Evolutionary conservation across 352 stramenopile species (phyloP).

Genomic region (Globisporangium mamillatum): DNA sequence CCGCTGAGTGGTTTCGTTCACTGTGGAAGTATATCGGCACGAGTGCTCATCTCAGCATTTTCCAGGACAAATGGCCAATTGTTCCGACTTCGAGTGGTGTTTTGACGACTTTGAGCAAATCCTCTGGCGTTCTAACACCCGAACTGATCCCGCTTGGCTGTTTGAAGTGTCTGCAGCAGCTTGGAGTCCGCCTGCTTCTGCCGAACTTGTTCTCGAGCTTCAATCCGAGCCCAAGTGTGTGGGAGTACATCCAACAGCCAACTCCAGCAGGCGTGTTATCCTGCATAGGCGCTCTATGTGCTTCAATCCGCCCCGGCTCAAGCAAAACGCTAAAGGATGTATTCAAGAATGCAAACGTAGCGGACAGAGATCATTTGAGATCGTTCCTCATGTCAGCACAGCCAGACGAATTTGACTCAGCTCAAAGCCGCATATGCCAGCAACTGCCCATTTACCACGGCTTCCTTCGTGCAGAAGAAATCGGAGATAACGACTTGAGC

Average conservation of each 20-base stretch:
- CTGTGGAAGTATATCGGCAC: conserved; percentile 61
- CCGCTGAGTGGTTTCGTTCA: conserved; percentile 56
- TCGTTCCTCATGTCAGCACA: conserved; percentile 43
- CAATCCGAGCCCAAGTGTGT: conserved; percentile 55
- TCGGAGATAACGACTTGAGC: conserved; percentile 22
- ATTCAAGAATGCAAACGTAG: conserved; percentile 22
- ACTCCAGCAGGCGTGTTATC: conserved; percentile 54
- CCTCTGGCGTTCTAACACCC: conserved; percentile 44
- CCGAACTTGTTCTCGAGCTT: conserved; percentile 52
- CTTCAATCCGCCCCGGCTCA: background rate
- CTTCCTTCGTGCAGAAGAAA: conserved; percentile 15
- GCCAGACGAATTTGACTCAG: conserved; percentile 30
- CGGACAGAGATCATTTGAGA: conserved; percentile 40
- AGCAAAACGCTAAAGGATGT: conserved; percentile 13
- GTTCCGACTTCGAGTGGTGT: conserved; percentile 48
- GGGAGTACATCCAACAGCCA: conserved; percentile 72
- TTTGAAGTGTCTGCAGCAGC: conserved; percentile 37
- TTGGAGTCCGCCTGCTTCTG: conserved; percentile 53
- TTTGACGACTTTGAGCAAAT: conserved; percentile 37
- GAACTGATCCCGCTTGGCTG: conserved; percentile 51
- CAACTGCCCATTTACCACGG: conserved; percentile 57
- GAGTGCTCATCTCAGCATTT: conserved; percentile 34
- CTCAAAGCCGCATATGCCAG: conserved; percentile 32
- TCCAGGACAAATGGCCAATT: conserved; percentile 71
- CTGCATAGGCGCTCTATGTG: conserved; percentile 27